Conservation (phyloP, 441 rosid genomes). For the Theobroma grandiflorum region DNA sequence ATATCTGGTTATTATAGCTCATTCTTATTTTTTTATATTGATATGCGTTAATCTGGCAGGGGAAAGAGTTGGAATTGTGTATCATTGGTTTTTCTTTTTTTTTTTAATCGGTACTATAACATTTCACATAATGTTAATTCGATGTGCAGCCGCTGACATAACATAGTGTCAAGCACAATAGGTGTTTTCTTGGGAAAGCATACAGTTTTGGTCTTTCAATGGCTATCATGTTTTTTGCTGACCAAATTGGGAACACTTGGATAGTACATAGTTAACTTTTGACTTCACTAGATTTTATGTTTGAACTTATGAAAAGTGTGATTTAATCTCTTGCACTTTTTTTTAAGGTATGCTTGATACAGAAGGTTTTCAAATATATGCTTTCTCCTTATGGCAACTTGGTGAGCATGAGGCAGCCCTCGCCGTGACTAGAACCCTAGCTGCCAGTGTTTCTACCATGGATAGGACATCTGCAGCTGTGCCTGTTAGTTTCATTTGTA, state of each 20-base stretch:
- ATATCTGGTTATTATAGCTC: constrained; percentile 15
- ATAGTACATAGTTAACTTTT: neutral
- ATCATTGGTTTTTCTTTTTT: neutral
- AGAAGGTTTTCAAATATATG: constrained; percentile 83
- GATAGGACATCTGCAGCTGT: constrained; percentile 61
- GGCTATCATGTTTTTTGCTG: constrained; percentile 12
- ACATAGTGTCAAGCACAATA: neutral
- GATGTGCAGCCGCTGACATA: neutral
- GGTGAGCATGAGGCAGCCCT: constrained; percentile 77
- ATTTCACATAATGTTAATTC: neutral
- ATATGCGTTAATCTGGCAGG: constrained; percentile 6
- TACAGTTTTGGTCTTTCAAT: neutral
- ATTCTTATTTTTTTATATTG: constrained; percentile 22
- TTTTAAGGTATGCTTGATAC: constrained; percentile 72
- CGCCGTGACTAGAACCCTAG: constrained; percentile 65
- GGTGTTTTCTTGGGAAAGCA: constrained; percentile 9
- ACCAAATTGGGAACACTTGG: neutral
- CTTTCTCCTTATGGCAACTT: constrained; percentile 83
- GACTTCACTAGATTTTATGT: constrained; percentile 12
- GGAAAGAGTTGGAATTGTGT: constrained; percentile 8
- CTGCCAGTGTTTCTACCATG: constrained; percentile 63
- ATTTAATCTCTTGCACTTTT: constrained; percentile 6
- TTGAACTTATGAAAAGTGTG: neutral
- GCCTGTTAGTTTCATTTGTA: constrained; percentile 84
- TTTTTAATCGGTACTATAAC: neutral